Percentiles rank a stretch among this genome's conserved stretches.
These are phyloP conservation scores for Cladobotryum protrusum DNA, from an alignment of 2,329 filamentous ascomycete species.

Conservation along the genomic window DNA sequence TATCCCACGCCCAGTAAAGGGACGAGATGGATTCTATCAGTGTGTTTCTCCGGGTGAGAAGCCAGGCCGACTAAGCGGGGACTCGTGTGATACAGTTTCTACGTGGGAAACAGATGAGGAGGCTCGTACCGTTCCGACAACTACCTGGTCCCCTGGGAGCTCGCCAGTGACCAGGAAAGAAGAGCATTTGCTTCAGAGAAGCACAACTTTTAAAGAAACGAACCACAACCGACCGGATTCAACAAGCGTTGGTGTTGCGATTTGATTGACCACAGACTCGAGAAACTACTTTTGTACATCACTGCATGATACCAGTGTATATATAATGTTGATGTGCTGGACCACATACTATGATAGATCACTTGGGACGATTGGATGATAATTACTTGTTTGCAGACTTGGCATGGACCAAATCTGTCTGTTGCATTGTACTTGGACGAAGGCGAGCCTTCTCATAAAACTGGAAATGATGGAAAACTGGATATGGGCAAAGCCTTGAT, in stretches of 20 bases:
- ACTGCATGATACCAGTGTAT: constrained; percentile 10
- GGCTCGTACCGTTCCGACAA: constrained; percentile 39
- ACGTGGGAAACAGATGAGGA: constrained; percentile 45
- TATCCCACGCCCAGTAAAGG: constrained; percentile 44
- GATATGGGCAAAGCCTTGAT: neutral
- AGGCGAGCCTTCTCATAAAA: too few relatives aligned
- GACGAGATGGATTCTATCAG: constrained; percentile 53
- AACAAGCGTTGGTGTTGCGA: constrained; percentile 24
- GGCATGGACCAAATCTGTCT: neutral
- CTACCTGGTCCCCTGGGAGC: constrained; percentile 42
- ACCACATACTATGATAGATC: constrained; percentile 9
- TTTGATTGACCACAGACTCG: constrained; percentile 18
- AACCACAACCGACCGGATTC: constrained; percentile 12
- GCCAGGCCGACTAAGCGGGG: constrained; percentile 33
- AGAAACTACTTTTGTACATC: constrained; percentile 2
- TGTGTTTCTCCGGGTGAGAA: constrained; percentile 36
- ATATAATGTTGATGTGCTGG: constrained; percentile 11
- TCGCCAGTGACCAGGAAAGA: constrained; percentile 35
- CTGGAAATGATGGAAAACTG: neutral
- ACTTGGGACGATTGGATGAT: constrained; percentile 2
- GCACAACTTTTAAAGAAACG: constrained; percentile 24
- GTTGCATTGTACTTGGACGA: too few relatives aligned
- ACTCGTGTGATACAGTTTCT: constrained; percentile 42
- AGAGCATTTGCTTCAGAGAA: constrained; percentile 34
- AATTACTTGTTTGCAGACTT: constrained; percentile 5